phyloP scores from a whole-genome alignment of 495 filamentous ascomycete genomes.

The Trichoderma virens region DNA sequence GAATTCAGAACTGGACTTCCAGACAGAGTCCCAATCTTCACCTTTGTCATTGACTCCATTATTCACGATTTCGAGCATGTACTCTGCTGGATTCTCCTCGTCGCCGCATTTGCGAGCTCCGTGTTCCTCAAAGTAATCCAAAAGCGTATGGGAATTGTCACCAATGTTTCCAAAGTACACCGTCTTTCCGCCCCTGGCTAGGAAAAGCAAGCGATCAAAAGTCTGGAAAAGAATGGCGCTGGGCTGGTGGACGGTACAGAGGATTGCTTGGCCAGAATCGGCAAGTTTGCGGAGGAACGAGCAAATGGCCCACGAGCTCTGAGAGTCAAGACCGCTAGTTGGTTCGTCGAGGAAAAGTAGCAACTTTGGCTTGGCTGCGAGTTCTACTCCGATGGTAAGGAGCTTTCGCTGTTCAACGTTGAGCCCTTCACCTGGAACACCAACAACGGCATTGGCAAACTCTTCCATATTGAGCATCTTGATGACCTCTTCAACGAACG shows the following conservation, averaged over 20 bases:
- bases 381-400: slow-evolving; percentile 73
- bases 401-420: slow-evolving; percentile 35
- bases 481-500: slow-evolving; percentile 71
- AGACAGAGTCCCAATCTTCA: slow-evolving; percentile 63
- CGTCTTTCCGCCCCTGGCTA: slow-evolving; percentile 65
- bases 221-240: slow-evolving; percentile 53
- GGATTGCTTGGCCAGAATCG: slow-evolving; percentile 62
- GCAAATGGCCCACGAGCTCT: slow-evolving; percentile 65
- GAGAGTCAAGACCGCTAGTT: slow-evolving; percentile 74
- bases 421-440: slow-evolving; percentile 60
- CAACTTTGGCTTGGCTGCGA: slow-evolving; percentile 67
- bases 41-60: slow-evolving; percentile 1
- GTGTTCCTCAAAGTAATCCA: slow-evolving; percentile 64
- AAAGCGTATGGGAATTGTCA: slow-evolving; percentile 53
- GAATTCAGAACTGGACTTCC: slow-evolving; percentile 56
- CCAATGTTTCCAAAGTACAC: slow-evolving; percentile 83
- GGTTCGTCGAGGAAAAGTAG: slow-evolving; percentile 78
- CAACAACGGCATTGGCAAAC: slow-evolving; percentile 67
- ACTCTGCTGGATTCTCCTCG: slow-evolving; percentile 51
- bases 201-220: slow-evolving; percentile 60
- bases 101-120: slow-evolving; percentile 46
- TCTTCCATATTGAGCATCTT: slow-evolving; percentile 66
- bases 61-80: slow-evolving; percentile 44
- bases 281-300: slow-evolving; percentile 68
- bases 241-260: slow-evolving; percentile 68